Percentiles rank a stretch among this genome's conserved stretches.
Evolutionary conservation across 805 yeast species (phyloP).

Genomic region (Komagataella pseudopastoris): DNA sequence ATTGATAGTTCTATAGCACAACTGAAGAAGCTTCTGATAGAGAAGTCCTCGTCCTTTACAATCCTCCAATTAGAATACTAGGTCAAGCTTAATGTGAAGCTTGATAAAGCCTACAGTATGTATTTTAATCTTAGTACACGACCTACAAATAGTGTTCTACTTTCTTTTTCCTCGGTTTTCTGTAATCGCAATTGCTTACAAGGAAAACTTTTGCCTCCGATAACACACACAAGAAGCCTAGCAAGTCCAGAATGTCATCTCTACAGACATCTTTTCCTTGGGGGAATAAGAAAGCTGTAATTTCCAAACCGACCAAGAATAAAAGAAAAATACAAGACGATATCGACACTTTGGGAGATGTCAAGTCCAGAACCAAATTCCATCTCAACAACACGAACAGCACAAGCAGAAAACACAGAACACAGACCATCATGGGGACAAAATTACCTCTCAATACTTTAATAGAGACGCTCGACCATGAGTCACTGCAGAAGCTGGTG

Average conservation of each 20-base stretch:
- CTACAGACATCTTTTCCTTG: not conserved
- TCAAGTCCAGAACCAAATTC: not conserved
- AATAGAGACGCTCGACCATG: slow-evolving; percentile 53
- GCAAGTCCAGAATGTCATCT: not conserved
- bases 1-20: not conserved
- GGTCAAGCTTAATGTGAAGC: not conserved
- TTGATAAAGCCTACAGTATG: not conserved
- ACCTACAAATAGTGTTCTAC: not conserved
- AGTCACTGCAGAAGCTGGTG: slow-evolving; percentile 38
- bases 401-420: not conserved
- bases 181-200: not conserved
- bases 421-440: slow-evolving; percentile 1
- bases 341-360: not conserved
- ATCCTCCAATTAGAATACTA: not conserved
- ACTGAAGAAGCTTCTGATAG: not conserved
- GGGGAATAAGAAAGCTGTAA: not conserved
- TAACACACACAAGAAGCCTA: not conserved
- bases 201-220: not conserved
- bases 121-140: not conserved
- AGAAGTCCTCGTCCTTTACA: not conserved
- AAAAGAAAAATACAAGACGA: not conserved
- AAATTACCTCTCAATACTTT: slow-evolving; percentile 45
- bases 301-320: not conserved
- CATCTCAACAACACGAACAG: not conserved
- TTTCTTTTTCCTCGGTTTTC: not conserved